Evolutionary conservation across 371 early-diverging fungal species (phyloP), one percentile per base, ranked within the genome.

Genomic region (Circinella minor): DNA sequence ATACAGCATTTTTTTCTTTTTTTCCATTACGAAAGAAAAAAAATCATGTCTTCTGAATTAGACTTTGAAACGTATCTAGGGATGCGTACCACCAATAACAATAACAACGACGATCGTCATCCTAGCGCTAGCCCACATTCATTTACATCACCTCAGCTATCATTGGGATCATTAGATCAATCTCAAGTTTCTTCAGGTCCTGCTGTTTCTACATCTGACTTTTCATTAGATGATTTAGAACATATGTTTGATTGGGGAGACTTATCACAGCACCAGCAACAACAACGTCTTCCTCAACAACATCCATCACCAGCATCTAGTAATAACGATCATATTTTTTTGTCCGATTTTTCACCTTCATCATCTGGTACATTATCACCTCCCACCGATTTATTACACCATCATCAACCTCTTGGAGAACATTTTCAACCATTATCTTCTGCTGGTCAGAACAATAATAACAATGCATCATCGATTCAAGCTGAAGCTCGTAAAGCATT

Each of bases 171-270:
- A 37, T 15, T 65, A 36, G 65, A 49, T 36, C 48, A 46, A 65
- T 65, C 65, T 9, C 34, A 6, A 9, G 3, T 54, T n/a, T n/a
- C 37, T 15, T 46, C 48, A n/a, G 62, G 62, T 61, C 65, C 49
- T 18, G 55, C 46, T 11, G 67, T 54, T 20, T 38, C 67, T 36
- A 18, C 67, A 55, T 57, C 67, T 49, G 67, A 66, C 36, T 66
- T 66, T 59, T 66, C 67, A 39, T 57, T 66, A 27, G 67, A 66
- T 47, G 67, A 66, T n/a, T 47, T 66, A 47, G 67, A 66, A 57
- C 36, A 43, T 39, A 66, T 66, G 67, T 59, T 66, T 43, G 59
- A 66, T n/a, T 66, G 67, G 67, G 67, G 54, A 36, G 55, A 67
- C 14, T 60, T 39, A n/a, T 46, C 57, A 57, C 59, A 57, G 8